Evolutionary conservation across 192 early-diverging fungal species (phyloP).

Genomic region (Backusella luteola): DNA sequence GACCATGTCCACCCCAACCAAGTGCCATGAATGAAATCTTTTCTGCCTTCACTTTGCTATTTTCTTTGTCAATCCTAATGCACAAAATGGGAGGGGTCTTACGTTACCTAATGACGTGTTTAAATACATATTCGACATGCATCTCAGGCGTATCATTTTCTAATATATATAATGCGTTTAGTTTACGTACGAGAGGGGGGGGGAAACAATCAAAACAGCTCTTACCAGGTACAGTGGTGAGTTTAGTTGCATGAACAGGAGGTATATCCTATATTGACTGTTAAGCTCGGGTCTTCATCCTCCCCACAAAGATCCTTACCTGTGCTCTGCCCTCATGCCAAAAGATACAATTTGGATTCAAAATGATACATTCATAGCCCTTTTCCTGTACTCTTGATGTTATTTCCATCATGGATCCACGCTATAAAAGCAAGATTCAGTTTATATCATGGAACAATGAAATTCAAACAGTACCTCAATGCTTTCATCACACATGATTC

Average conservation of each 20-base stretch:
- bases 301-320: not conserved
- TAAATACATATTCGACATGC: conserved; percentile 27
- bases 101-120: conserved; percentile 22
- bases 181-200: too few species aligned
- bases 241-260: not conserved
- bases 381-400: conserved; percentile 8
- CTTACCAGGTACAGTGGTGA: conserved; percentile 10
- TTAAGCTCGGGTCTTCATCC: too few species aligned
- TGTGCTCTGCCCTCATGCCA: conserved; percentile 24
- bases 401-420: conserved; percentile 31
- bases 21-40: conserved; percentile 21
- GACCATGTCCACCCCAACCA: conserved; percentile 31
- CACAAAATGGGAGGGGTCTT: too few species aligned
- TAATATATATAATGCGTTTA: not conserved
- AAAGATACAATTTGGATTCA: conserved; percentile 33
- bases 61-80: too few species aligned
- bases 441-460: not conserved
- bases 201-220: not conserved
- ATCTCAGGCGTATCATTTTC: conserved; percentile 25
- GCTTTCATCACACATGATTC: conserved; percentile 35
- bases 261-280: conserved; percentile 1
- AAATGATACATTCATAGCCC: conserved; percentile 34
- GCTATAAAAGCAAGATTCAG: not conserved
- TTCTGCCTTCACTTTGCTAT: conserved; percentile 5
- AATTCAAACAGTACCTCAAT: conserved; percentile 14